Percentiles rank a stretch among this genome's conserved stretches.
phyloP scores from a whole-genome alignment of 169 alveolate species.

The Blepharisma undulans region DNA sequence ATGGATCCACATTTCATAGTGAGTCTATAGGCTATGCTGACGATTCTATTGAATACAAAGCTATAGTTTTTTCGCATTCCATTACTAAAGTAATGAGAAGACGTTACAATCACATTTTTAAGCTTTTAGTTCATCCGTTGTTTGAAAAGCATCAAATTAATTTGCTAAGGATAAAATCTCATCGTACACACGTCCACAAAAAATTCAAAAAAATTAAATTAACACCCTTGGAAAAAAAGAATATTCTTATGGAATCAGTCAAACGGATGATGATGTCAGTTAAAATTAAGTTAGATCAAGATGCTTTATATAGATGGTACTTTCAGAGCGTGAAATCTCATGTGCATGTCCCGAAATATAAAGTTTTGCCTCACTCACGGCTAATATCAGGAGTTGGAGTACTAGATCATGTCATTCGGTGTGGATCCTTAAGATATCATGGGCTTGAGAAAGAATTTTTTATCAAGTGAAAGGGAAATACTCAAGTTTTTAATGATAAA shows the following conservation, averaged over 20 bases:
- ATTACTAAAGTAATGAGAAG: background rate
- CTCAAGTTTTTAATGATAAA: background rate
- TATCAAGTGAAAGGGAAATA: background rate
- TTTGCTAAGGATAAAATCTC: background rate
- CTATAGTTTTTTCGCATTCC: background rate
- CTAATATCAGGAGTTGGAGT: background rate
- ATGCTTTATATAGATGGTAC: background rate
- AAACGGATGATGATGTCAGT: background rate
- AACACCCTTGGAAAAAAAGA: background rate
- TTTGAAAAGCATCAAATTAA: background rate
- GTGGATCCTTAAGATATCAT: background rate
- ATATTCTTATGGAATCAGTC: background rate
- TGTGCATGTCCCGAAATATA: background rate
- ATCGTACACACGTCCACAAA: background rate
- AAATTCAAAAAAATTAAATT: background rate
- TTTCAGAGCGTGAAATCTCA: background rate
- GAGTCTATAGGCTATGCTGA: background rate
- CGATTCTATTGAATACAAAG: background rate
- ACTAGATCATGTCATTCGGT: background rate
- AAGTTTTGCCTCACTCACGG: background rate
- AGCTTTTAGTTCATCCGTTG: background rate
- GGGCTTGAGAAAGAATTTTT: background rate
- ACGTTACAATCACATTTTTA: background rate
- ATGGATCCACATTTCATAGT: background rate
- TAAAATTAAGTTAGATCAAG: background rate